Base-by-base conservation (phyloP, 1,284 basidiomycete species). In the Peniophora sp. region DNA sequence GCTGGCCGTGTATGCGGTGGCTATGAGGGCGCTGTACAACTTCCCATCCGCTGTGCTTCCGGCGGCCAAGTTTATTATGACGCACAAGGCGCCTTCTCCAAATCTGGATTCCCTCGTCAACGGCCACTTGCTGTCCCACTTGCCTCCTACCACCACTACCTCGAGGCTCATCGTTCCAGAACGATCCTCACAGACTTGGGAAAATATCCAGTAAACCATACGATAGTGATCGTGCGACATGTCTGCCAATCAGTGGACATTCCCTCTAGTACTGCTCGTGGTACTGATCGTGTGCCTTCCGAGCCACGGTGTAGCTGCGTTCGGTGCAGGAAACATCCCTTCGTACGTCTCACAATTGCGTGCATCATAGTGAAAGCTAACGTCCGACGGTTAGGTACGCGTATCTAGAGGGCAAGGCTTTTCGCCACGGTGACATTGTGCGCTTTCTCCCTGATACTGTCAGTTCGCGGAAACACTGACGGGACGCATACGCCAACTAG, bases 341-440 rank as follows among this genome's bases (percentile, higher is more conserved):
- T 80, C 77, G 84, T 83, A 58, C 56, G 77, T 67, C n/a, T 12
- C n/a, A 8, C 34, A 36, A 41, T 41, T 5, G 16, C 38, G 16
- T 8, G 19, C n/a, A 6, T 5, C 19, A 41, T 41, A n/a, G 8
- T 8, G 16, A n/a, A 5, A 32, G 5, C 19, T n/a, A 41, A n/a
- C 6, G n/a, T 20, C 16, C 8, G 38, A 41, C 38, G 16, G 16
- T 55, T 57, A 85, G 82, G 45, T 87, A 81, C 61, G 81, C 84
- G 10, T 88, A 81, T 63, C 70, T 88, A 67, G 85, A 89, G 62
- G 85, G 88, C 46, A 81, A 77, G 58, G 90, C 90, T 0, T 92
- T 89, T 66, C 72, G 90, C 45, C 90, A 93, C 64, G 90, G 90
- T 36, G 89, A 92, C 66, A 92, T 92, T 55, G 89, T 90, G 60